phyloP scores from a whole-genome alignment of 208 protist genomes.

The Willaertia magna region DNA sequence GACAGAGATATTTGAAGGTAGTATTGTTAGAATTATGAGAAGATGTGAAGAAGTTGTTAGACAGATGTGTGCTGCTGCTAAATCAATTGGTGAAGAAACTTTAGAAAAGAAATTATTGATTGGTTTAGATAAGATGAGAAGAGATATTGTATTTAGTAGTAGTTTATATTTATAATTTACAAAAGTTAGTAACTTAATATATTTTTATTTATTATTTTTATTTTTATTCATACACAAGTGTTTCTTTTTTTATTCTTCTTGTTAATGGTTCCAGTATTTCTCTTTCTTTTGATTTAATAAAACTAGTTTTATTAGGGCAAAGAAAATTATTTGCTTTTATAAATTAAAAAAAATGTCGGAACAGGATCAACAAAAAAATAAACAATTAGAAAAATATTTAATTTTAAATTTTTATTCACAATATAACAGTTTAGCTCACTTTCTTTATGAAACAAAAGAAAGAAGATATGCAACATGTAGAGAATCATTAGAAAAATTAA shows the following conservation, averaged over 20 bases:
- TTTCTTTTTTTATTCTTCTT: too few relatives aligned
- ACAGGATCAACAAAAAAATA: too few relatives aligned
- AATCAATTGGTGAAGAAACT: conserved; percentile 93
- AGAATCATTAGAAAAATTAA: background rate
- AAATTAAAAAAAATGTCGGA: too few relatives aligned
- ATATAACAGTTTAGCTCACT: background rate
- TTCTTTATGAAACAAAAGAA: background rate
- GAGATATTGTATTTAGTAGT: conserved; percentile 98
- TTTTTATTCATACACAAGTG: too few relatives aligned
- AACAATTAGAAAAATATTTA: background rate
- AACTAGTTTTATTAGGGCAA: too few relatives aligned
- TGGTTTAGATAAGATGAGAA: conserved; percentile 85
- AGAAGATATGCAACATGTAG: background rate
- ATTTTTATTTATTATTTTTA: too few relatives aligned
- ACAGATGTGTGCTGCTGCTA: conserved; percentile 90
- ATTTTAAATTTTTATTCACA: background rate
- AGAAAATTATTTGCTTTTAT: too few relatives aligned
- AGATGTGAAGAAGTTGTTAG: conserved; percentile 94
- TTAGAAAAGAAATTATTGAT: conserved; percentile 94
- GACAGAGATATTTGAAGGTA: conserved; percentile 94
- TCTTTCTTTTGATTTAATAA: too few relatives aligned
- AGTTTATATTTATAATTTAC: conserved; percentile 92
- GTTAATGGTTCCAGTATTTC: too few relatives aligned
- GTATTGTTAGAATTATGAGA: conserved; percentile 93
- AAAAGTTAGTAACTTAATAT: too few relatives aligned